Base-by-base conservation (phyloP, 768 basidiomycete species). In the Omphalotus guepiniiformis region DNA sequence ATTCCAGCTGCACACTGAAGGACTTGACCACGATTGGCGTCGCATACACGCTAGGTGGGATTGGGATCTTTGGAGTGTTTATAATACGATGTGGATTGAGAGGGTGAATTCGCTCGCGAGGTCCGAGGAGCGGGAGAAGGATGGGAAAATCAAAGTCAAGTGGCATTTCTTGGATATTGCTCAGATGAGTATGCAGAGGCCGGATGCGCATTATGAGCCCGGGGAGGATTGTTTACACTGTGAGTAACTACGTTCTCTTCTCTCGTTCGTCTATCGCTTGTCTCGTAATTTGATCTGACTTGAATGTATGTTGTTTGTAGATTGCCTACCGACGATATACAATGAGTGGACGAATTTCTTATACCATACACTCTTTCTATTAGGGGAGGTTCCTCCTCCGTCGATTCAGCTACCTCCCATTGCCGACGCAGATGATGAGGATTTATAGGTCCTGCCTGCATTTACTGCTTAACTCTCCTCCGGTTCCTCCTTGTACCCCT, bases 151-250 rank as follows among this genome's bases (percentile, higher is more conserved):
- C 44, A 16, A 35, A 37, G 61, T 59, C 23, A 58, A 43, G 39
- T 63, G 61, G 61, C 55, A 55, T 42, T 61, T 58, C 51, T 27
- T 63, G 21, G 59, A 63, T 52, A n/a, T 61, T 41, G 60, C 59
- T 59, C 53, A 58, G 16, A 37, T 59, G 21, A 48, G 52, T 16
- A 34, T 63, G 27, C 61, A 63, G 49, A 44, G 61, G 36, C 59
- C 58, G 15, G 61, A 63, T 56, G 61, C 59, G 22, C 61, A 63
- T 49, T 56, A 56, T 12, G 56, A 63, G 32, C 63, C 63, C 4
- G 55, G 53, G 13, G 38, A 46, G 25, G 62, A 65, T 53, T 63
- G 61, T 27, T 53, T 63, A 47, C 61, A 63, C 48, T 63, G 61
- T 63, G 52, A 50, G 61, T n/a, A 43, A 11, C 8, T 21, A 34